Evolutionary conservation across 2,329 filamentous ascomycete genomes (phyloP).

Genomic region (Piedraia hortae): DNA sequence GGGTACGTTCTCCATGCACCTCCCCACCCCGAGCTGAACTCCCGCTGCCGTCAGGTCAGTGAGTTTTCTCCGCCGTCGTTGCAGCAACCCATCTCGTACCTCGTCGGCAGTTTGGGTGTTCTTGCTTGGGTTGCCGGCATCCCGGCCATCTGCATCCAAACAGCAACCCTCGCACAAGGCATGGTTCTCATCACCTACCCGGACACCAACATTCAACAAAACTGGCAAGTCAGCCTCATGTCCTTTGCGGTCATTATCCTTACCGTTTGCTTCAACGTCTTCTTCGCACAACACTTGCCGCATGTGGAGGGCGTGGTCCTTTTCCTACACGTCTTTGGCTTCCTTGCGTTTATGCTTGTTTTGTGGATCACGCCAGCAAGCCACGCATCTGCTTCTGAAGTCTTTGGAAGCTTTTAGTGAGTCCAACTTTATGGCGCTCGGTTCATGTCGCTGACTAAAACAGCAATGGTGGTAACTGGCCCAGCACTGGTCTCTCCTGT

Average conservation of each 20-base stretch:
- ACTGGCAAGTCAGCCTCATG: constrained; percentile 16
- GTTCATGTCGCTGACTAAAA: no score
- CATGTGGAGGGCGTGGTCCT: constrained; percentile 21
- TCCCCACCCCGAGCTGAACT: no score
- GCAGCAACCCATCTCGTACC: constrained; percentile 17
- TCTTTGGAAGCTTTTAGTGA: constrained; percentile 18
- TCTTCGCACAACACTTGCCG: constrained; percentile 17
- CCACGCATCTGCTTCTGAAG: constrained; percentile 1
- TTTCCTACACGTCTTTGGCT: constrained; percentile 24
- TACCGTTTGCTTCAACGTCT: constrained; percentile 17
- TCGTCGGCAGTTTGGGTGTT: constrained; percentile 4
- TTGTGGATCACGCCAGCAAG: constrained; percentile 12
- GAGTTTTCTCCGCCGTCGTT: constrained; percentile 15
- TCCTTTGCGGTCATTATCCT: constrained; percentile 17
- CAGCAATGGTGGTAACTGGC: constrained; percentile 21
- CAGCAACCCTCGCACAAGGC: constrained; percentile 1
- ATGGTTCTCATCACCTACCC: constrained; percentile 5
- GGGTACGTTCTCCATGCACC: no score
- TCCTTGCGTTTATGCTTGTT: constrained; percentile 24
- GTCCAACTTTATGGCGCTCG: no score
- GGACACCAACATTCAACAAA: not conserved
- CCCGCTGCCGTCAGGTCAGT: constrained; percentile 11
- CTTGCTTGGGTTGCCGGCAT: constrained; percentile 5
- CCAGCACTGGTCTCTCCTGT: constrained; percentile 17
- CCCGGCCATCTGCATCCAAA: not conserved